Percentiles rank a stretch among this genome's conserved stretches.
These are phyloP conservation scores for Trypanosoma caninum DNA, from an alignment of 208 protist species.

Conservation along the genomic window DNA sequence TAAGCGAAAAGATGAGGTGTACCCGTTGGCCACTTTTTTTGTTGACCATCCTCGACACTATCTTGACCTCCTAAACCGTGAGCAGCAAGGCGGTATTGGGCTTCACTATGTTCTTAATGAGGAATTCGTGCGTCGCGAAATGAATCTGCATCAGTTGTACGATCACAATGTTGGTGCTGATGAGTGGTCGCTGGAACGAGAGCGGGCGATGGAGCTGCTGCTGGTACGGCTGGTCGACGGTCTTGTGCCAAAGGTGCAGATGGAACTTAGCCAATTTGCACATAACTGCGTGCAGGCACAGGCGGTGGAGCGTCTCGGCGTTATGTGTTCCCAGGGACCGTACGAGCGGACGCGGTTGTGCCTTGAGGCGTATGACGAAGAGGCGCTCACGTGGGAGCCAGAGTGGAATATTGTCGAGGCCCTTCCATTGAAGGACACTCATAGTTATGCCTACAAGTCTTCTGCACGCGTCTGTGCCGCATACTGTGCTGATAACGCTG, in stretches of 20 bases:
- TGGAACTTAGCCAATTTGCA: constrained; percentile 52
- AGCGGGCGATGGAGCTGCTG: constrained; percentile 60
- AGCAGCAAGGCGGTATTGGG: constrained; percentile 53
- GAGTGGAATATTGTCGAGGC: constrained; percentile 87
- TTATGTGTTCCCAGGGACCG: constrained; percentile 57
- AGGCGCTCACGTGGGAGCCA: constrained; percentile 59
- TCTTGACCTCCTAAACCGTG: constrained; percentile 65
- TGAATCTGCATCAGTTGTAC: constrained; percentile 59
- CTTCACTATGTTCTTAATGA: constrained; percentile 75
- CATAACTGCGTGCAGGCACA: constrained; percentile 35
- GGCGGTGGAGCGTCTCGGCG: constrained; percentile 46
- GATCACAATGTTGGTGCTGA: constrained; percentile 22
- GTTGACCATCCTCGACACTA: constrained; percentile 67
- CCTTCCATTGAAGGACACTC: constrained; percentile 24
- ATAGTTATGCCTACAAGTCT: not conserved
- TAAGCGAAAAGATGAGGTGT: constrained; percentile 49
- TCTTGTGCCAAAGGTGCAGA: constrained; percentile 56
- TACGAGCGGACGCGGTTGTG: constrained; percentile 62
- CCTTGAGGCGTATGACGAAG: constrained; percentile 49
- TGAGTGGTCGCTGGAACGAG: constrained; percentile 55
- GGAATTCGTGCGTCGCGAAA: constrained; percentile 54
- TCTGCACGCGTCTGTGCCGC: constrained; percentile 65
- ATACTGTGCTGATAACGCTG: constrained; percentile 61
- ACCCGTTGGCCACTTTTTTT: constrained; percentile 69
- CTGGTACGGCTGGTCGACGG: constrained; percentile 52